Evolutionary conservation across 129 eudicot genomes (phyloP).

Genomic region (Logfia minima): DNA sequence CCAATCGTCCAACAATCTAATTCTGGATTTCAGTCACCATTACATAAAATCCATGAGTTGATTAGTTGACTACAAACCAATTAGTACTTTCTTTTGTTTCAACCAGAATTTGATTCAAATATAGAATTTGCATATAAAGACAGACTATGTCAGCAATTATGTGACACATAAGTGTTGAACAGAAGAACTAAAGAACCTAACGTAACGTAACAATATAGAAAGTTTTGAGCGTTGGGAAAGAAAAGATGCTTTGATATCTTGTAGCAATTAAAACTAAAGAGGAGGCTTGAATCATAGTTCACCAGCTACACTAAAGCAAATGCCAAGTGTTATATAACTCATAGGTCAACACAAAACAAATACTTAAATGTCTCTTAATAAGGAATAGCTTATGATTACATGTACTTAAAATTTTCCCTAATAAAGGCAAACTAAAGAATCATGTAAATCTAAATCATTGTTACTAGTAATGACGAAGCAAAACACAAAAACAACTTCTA

Average conservation of each 20-base stretch:
- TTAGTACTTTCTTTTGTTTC: no score
- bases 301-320: not conserved
- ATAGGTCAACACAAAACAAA: no score
- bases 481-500: not conserved
- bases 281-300: not conserved
- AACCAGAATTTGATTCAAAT: no score
- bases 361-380: no score
- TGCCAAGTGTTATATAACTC: not conserved
- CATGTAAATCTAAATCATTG: not conserved
- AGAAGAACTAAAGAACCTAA: not conserved
- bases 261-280: not conserved
- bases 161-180: not conserved
- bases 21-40: not conserved
- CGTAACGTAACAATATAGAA: not conserved
- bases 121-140: not conserved
- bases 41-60: not conserved
- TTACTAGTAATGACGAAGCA: not conserved
- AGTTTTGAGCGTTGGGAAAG: not conserved
- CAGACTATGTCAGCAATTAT: not conserved
- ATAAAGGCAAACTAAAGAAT: not conserved
- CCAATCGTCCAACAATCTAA: not conserved
- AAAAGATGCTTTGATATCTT: not conserved
- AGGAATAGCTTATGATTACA: not conserved
- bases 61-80: not conserved
- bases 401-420: not conserved